Conservation (phyloP, 2,329 filamentous ascomycete species). For the Colletotrichum lentis region DNA sequence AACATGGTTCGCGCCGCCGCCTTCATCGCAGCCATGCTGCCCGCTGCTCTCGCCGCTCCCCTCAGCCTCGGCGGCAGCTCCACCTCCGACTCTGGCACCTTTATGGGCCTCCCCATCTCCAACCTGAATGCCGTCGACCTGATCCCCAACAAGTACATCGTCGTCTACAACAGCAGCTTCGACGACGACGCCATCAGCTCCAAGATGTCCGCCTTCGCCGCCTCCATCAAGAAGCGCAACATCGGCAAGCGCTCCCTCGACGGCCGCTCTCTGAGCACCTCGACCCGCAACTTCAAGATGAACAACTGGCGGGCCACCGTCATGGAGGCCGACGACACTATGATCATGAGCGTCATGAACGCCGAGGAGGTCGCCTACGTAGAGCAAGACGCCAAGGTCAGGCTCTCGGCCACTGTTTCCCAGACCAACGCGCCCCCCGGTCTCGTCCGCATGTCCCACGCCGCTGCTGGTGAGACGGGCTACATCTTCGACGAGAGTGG, state of each 20-base stretch:
- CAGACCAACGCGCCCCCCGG: slow-evolving; percentile 64
- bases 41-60: slow-evolving; percentile 41
- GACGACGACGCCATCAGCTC: slow-evolving; percentile 57
- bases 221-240: slow-evolving; percentile 65
- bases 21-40: slow-evolving; percentile 40
- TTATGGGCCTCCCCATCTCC: slow-evolving; percentile 56
- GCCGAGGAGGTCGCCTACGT: slow-evolving; percentile 61
- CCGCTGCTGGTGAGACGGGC: slow-evolving; percentile 43
- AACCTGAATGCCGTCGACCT: slow-evolving; percentile 59
- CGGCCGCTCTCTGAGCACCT: slow-evolving; percentile 58
- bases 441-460: slow-evolving; percentile 62
- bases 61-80: slow-evolving; percentile 39
- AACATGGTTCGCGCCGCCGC: slow-evolving; percentile 41
- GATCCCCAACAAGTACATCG: slow-evolving; percentile 68
- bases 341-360: slow-evolving; percentile 59
- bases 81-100: slow-evolving; percentile 41
- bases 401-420: slow-evolving; percentile 53
- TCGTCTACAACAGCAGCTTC: slow-evolving; percentile 68
- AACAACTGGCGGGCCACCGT: slow-evolving; percentile 62
- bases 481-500: slow-evolving; percentile 64
- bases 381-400: slow-evolving; percentile 62
- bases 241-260: slow-evolving; percentile 59
- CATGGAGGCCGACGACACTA: slow-evolving; percentile 60
- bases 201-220: slow-evolving; percentile 59
- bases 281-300: slow-evolving; percentile 58